Base-by-base conservation (phyloP, 2,329 filamentous ascomycete genomes). In the Exophiala lecanii-corni region DNA sequence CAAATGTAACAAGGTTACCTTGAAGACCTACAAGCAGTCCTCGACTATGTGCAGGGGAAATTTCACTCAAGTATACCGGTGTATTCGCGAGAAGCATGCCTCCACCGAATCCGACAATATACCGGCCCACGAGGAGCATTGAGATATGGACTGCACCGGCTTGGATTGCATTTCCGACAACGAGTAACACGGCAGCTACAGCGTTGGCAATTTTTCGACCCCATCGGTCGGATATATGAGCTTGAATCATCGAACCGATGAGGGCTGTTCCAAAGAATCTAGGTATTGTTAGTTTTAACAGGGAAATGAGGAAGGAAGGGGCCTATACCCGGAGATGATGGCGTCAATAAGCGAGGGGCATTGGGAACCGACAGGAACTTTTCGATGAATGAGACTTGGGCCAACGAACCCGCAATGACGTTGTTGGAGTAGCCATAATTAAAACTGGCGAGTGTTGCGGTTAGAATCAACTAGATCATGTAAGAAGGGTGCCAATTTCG, bases 61-160 rank as follows among this genome's bases (percentile, higher is more conserved):
- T 76, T 53, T 78, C 75, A 39, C 65, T 70, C 13, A 78, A 68
- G 43, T 78, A 78, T 4, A 46, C 43, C 6, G 46, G 46, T 6
- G 25, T 36, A 28, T 40, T 47, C 30, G 16, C 41, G 7, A 44
- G 41, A n/a, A 53, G 31, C 43, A 55, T 53, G n/a, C 49, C 49
- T 4, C 21, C 39, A 3, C 49, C 54, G 21, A 53, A 13, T 6
- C 54, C 54, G 17, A 38, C 15, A 12, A 53, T 26, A 31, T 43
- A 41, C 5, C 54, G 44, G 7, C 36, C 45, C 7, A 46, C 43
- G 9, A 56, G 31, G 41, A 47, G 39, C 44, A 47, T 47, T 18
- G 34, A 33, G n/a, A 47, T 36, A 30, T 47, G 39, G 16, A 47
- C 47, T 12, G 47, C 35, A 5, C 55, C 55, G 5, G 45, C 47